Evolutionary conservation across 1,284 basidiomycete species (phyloP).

Genomic region (Boletellus deceptivus): DNA sequence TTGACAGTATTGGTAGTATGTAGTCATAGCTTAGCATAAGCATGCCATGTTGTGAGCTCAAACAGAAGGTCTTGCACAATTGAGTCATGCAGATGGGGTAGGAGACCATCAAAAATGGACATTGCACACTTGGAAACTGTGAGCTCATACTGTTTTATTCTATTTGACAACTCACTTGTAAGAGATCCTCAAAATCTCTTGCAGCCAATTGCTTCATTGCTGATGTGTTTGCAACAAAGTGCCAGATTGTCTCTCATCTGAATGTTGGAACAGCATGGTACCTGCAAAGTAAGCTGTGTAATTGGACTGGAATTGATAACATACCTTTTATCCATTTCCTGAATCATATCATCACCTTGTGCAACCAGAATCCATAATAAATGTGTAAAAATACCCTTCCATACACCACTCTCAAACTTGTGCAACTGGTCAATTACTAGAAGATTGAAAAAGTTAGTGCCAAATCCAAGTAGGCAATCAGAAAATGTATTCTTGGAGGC

Average conservation of each 20-base stretch:
- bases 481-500: neutral
- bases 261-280: conserved; percentile 3
- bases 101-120: neutral
- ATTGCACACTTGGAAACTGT: neutral
- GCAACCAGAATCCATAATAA: too few species aligned
- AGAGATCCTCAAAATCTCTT: conserved; percentile 22
- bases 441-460: neutral
- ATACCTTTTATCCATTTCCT: conserved; percentile 13
- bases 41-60: neutral
- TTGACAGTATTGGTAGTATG: neutral
- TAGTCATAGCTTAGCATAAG: neutral
- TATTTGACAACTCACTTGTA: conserved; percentile 27
- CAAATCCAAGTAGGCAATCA: neutral
- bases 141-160: neutral
- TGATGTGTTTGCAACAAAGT: conserved; percentile 6
- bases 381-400: neutral
- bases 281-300: neutral
- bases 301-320: neutral
- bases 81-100: neutral
- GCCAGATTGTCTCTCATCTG: conserved; percentile 2
- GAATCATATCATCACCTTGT: neutral
- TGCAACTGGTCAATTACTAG: neutral
- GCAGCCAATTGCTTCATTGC: conserved; percentile 15
- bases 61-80: neutral
- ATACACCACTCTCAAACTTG: neutral